phyloP scores from a whole-genome alignment of 352 stramenopile genomes.

The Pythium pectinolyticum region DNA sequence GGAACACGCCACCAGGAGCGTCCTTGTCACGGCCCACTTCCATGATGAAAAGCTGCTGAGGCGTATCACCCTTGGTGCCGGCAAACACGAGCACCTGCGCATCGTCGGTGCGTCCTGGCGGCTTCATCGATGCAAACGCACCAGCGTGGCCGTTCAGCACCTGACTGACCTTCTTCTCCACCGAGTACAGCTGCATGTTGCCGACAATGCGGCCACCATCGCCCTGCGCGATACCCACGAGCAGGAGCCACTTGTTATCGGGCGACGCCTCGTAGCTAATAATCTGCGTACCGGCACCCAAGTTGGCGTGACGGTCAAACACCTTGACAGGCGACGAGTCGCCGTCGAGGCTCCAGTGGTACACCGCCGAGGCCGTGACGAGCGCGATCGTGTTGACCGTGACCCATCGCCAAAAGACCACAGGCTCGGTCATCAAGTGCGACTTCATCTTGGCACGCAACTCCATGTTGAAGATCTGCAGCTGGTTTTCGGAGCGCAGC shows the following conservation, averaged over 20 bases:
- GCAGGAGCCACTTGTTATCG: slow-evolving; percentile 98
- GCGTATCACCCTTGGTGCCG: slow-evolving; percentile 77
- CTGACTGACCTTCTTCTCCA: slow-evolving; percentile 99
- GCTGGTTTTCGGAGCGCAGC: slow-evolving; percentile 87
- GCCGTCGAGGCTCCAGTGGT: slow-evolving; percentile 97
- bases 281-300: slow-evolving; percentile 95
- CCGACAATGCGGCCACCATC: slow-evolving; percentile 92
- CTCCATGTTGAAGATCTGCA: slow-evolving; percentile 99
- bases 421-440: slow-evolving; percentile 89
- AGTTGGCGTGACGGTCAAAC: slow-evolving; percentile 96
- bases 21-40: slow-evolving; percentile 98
- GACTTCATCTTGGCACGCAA: slow-evolving; percentile 99
- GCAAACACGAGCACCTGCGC: slow-evolving; percentile 88
- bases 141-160: slow-evolving; percentile 96
- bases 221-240: slow-evolving; percentile 97
- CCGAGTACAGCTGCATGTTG: slow-evolving; percentile 98
- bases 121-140: slow-evolving; percentile 96
- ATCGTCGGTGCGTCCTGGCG: slow-evolving; percentile 91
- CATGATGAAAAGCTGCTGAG: slow-evolving; percentile 96
- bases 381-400: slow-evolving; percentile 96
- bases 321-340: slow-evolving; percentile 93
- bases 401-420: slow-evolving; percentile 99
- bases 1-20: slow-evolving; percentile 94
- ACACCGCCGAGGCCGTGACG: slow-evolving; percentile 96
- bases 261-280: slow-evolving; percentile 99